Evolutionary conservation across 1,284 basidiomycete genomes (phyloP), one percentile per base, ranked within the genome.

Genomic region (Cutaneotrichosporon cyanovorans): DNA sequence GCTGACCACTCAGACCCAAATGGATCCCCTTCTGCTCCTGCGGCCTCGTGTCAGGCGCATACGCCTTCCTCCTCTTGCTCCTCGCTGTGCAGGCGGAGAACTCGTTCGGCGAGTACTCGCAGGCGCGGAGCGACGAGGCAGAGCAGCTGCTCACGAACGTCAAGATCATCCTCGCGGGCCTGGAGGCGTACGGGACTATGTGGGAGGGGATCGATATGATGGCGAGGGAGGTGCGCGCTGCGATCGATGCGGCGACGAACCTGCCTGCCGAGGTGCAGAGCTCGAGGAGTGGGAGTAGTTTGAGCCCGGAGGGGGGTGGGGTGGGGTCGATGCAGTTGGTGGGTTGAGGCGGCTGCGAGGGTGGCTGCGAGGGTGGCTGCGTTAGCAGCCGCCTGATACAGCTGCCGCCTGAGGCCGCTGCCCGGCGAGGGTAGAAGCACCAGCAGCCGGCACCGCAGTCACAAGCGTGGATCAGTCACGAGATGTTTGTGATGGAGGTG

Each of bases 11-110:
- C 41, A 63, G 61, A 14, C 70, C 68, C 35, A 66, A 65, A 52
- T 71, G 68, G 68, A 52, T 71, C 21, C 71, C 71, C 2, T 72
- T 72, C 60, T 73, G 72, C 54, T 63, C 69, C 2, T 73, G 72
- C 42, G 72, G 69, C 21, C 58, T 73, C 9, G 64, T 72, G 22
- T 64, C 68, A 4, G 65, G 65, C 8, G 68, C 66, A 4, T 72
- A 69, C 50, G 63, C 70, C 0, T 72, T 72, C 60, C 51, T 73
- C 14, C 59, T 73, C 3, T 56, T 73, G 4, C 66, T 69, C 9
- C 58, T 72, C 9, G 71, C 72, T 1, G 65, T 70, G 3, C 70
- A 73, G 50, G 66, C 70, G 1, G 62, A 68, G 34, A 62, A 58
- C 31, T 49, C 51, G 6, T 65, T 68, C 44, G 53, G 54, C 18